These are phyloP conservation scores for Volvariella surrecta DNA, from an alignment of 1,284 basidiomycete genomes.

Conservation along the genomic window DNA sequence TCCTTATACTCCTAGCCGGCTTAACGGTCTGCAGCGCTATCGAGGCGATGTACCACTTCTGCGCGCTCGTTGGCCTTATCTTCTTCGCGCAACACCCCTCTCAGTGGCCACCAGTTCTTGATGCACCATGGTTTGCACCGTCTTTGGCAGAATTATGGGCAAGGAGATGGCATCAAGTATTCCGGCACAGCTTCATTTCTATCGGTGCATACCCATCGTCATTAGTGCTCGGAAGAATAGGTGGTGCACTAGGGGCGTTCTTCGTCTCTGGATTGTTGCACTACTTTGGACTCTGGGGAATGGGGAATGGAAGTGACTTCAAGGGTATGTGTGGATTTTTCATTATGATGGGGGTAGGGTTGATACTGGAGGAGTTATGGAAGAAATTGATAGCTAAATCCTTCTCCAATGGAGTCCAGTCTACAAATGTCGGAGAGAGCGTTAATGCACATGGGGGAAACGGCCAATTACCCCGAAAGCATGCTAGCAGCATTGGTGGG, in stretches of 20 bases:
- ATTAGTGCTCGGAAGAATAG: constrained; percentile 33
- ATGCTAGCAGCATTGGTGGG: constrained; percentile 36
- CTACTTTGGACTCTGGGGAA: constrained; percentile 46
- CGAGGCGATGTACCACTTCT: constrained; percentile 31
- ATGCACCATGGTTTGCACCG: constrained; percentile 32
- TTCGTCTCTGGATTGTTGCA: constrained; percentile 48
- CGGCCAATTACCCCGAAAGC: too few relatives aligned
- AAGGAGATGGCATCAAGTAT: constrained; percentile 43
- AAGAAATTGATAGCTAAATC: constrained; percentile 12
- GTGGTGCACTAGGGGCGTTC: constrained; percentile 47
- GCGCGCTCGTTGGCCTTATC: constrained; percentile 31
- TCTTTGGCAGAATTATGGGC: constrained; percentile 44
- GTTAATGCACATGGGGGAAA: too few relatives aligned
- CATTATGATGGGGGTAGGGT: constrained; percentile 42
- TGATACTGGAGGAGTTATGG: constrained; percentile 40
- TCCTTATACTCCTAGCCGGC: constrained; percentile 32
- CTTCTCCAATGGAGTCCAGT: too few relatives aligned
- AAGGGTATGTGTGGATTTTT: constrained; percentile 42
- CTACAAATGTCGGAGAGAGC: too few relatives aligned
- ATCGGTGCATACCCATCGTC: constrained; percentile 34
- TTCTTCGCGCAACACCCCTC: constrained; percentile 28
- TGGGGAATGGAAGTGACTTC: constrained; percentile 44
- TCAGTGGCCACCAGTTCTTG: constrained; percentile 40
- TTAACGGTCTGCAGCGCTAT: constrained; percentile 33
- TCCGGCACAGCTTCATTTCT: constrained; percentile 35